Percentiles rank a stretch among this genome's conserved stretches.
Conservation (phyloP, 176 grass and related monocot genomes). For the Oryza officinalis region DNA sequence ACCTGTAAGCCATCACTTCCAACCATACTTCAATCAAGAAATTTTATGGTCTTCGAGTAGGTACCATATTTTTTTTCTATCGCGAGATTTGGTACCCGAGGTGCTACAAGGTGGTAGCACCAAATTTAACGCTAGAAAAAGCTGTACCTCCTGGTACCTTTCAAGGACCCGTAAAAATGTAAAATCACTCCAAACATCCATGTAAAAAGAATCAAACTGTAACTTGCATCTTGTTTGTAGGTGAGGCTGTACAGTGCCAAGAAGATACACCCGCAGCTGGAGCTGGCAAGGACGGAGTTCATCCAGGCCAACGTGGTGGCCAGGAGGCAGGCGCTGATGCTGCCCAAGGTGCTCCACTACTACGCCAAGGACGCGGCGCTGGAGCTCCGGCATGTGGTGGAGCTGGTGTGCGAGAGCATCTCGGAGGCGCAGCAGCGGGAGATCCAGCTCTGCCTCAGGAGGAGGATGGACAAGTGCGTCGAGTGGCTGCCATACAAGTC, state of each 20-base stretch:
- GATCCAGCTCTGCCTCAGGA: slow-evolving; percentile 48
- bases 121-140: too few relatives aligned
- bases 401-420: slow-evolving; percentile 72
- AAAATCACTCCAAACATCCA: too few relatives aligned
- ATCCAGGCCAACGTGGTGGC: slow-evolving; percentile 58
- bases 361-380: slow-evolving; percentile 73
- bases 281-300: slow-evolving; percentile 67
- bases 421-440: slow-evolving; percentile 49
- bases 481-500: slow-evolving; percentile 95
- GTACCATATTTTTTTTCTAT: too few relatives aligned
- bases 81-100: too few relatives aligned
- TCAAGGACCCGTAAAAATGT: too few relatives aligned
- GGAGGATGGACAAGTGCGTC: slow-evolving; percentile 63
- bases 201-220: neutral
- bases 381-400: slow-evolving; percentile 68
- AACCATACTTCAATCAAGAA: neutral
- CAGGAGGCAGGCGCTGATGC: slow-evolving; percentile 67
- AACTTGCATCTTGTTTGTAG: slow-evolving; percentile 22
- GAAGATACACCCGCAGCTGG: slow-evolving; percentile 70
- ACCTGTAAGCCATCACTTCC: slow-evolving; percentile 46
- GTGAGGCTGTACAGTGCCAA: slow-evolving; percentile 77
- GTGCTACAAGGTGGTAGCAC: too few relatives aligned
- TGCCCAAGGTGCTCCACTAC: slow-evolving; percentile 90
- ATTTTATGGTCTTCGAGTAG: too few relatives aligned
- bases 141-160: too few relatives aligned